These are phyloP conservation scores for Castanea sativa DNA, from an alignment of 306 rosid species.

Conservation along the genomic window DNA sequence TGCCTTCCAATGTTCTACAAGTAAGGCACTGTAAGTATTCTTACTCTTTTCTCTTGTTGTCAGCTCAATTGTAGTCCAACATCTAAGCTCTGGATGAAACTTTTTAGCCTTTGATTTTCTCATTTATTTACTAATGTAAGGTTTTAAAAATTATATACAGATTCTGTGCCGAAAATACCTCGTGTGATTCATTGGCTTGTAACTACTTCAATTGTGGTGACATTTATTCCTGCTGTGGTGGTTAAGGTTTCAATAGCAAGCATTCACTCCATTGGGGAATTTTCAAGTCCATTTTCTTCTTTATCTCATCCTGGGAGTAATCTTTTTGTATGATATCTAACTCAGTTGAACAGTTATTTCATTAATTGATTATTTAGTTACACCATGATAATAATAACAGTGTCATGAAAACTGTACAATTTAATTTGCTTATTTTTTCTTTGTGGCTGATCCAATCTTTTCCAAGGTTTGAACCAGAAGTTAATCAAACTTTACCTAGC, in stretches of 20 bases:
- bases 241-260: constrained; percentile 77
- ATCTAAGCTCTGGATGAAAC: not conserved
- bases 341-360: constrained; percentile 1
- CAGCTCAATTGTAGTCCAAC: constrained; percentile 2
- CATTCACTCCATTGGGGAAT: constrained; percentile 59
- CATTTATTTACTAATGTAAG: not conserved
- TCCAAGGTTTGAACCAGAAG: not conserved
- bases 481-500: not conserved
- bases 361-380: not conserved
- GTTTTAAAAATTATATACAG: constrained; percentile 39
- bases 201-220: constrained; percentile 53
- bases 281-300: constrained; percentile 44
- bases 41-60: not conserved
- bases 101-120: not conserved
- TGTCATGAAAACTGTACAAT: not conserved
- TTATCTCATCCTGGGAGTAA: constrained; percentile 70
- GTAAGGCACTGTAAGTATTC: constrained; percentile 79
- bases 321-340: constrained; percentile 58
- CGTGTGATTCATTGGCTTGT: constrained; percentile 45
- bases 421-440: not conserved
- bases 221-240: constrained; percentile 61
- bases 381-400: not conserved
- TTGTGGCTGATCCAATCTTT: not conserved
- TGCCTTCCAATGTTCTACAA: constrained; percentile 81
- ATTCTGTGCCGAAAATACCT: constrained; percentile 55